These are phyloP conservation scores for Lentinus polychrous DNA, from an alignment of 1,284 basidiomycete genomes.

Conservation along the genomic window DNA sequence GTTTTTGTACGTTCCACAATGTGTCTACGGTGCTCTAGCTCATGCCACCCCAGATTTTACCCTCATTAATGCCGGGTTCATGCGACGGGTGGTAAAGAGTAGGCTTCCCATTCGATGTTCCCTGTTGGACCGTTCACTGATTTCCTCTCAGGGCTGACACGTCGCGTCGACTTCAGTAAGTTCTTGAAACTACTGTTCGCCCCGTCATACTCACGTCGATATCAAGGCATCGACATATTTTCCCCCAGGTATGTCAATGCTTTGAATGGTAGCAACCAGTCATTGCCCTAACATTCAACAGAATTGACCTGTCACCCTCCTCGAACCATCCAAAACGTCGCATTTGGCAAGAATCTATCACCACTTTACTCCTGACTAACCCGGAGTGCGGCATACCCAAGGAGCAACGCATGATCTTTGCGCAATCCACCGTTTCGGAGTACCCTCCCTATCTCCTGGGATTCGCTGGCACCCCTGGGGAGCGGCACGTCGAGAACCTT, in stretches of 20 bases:
- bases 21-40: slow-evolving; percentile 6
- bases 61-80: slow-evolving; percentile 44
- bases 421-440: slow-evolving; percentile 47
- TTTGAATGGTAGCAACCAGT: not conserved
- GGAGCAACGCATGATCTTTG: slow-evolving; percentile 53
- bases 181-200: slow-evolving; percentile 8
- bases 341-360: slow-evolving; percentile 81
- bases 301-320: slow-evolving; percentile 54
- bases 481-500: slow-evolving; percentile 75
- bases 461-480: slow-evolving; percentile 64
- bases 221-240: slow-evolving; percentile 67
- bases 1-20: slow-evolving; percentile 40
- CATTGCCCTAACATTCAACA: slow-evolving; percentile 19
- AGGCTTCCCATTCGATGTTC: slow-evolving; percentile 19
- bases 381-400: slow-evolving; percentile 56
- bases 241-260: slow-evolving; percentile 50
- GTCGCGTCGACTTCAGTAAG: slow-evolving; percentile 72
- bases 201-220: slow-evolving; percentile 7
- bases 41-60: slow-evolving; percentile 46
- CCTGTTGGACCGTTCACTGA: not conserved
- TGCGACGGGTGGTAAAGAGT: slow-evolving; percentile 55
- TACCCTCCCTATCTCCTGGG: slow-evolving; percentile 70
- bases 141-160: slow-evolving; percentile 39
- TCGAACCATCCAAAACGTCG: slow-evolving; percentile 64
- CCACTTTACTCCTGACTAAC: slow-evolving; percentile 59